These are phyloP conservation scores for Sporothrix pallida DNA, from an alignment of 2,329 filamentous ascomycete species.

Conservation along the genomic window DNA sequence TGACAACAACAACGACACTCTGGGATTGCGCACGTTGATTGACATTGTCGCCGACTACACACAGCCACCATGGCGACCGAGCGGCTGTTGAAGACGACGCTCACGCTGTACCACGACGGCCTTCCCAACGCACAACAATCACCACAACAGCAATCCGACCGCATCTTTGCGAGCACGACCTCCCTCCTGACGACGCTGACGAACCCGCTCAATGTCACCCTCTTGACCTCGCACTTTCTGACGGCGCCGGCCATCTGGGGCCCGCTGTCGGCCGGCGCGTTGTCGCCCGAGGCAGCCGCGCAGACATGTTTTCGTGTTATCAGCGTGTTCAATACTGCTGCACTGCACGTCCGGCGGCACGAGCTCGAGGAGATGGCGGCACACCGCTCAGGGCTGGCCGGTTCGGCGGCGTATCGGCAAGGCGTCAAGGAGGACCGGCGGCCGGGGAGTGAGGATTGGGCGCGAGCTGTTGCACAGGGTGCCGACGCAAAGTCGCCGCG, in stretches of 20 bases:
- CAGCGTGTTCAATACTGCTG: slow-evolving; percentile 73
- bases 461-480: slow-evolving; percentile 62
- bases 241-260: slow-evolving; percentile 75
- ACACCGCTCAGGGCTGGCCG: slow-evolving; percentile 37
- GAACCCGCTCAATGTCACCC: slow-evolving; percentile 75
- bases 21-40: not conserved
- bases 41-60: not conserved
- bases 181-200: slow-evolving; percentile 71
- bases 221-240: slow-evolving; percentile 74
- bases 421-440: slow-evolving; percentile 42
- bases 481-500: slow-evolving; percentile 65
- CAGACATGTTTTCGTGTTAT: slow-evolving; percentile 68
- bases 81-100: slow-evolving; percentile 68
- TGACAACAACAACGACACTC: not conserved
- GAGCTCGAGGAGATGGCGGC: slow-evolving; percentile 52
- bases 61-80: slow-evolving; percentile 66
- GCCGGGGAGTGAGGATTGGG: slow-evolving; percentile 58
- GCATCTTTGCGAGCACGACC: slow-evolving; percentile 69
- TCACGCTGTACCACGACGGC: slow-evolving; percentile 63
- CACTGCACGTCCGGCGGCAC: slow-evolving; percentile 58
- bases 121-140: slow-evolving; percentile 42
- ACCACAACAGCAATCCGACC: slow-evolving; percentile 52
- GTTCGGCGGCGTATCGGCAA: slow-evolving; percentile 25
- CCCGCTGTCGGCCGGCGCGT: slow-evolving; percentile 30
- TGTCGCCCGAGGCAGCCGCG: slow-evolving; percentile 52